Evolutionary conservation across 169 alveolate species (phyloP).

Genomic region (Babesia gibsoni): DNA sequence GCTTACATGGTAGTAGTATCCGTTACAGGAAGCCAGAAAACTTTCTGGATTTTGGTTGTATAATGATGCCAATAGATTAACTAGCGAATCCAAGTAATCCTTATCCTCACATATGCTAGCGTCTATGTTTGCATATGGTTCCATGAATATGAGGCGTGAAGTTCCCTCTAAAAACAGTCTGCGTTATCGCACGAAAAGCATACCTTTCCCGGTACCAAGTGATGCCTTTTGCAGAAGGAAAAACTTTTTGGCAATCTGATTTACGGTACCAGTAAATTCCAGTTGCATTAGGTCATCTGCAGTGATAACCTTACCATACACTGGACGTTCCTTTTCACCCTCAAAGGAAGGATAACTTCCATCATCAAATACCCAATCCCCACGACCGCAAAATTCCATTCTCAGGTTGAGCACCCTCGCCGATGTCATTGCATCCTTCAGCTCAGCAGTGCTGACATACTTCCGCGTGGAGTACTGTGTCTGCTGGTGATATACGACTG

Average conservation of each 20-base stretch:
- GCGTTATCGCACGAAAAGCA: not conserved
- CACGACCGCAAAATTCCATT: slow-evolving; percentile 24
- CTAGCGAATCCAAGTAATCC: slow-evolving; percentile 6
- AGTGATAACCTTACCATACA: slow-evolving; percentile 16
- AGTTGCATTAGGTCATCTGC: slow-evolving; percentile 36
- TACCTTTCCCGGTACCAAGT: slow-evolving; percentile 12
- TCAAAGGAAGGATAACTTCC: slow-evolving; percentile 2
- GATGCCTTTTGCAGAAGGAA: slow-evolving; percentile 22
- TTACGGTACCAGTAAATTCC: slow-evolving; percentile 11
- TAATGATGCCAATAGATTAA: not conserved
- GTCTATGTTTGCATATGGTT: slow-evolving; percentile 50
- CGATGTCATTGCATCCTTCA: slow-evolving; percentile 4
- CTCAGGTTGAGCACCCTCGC: slow-evolving; percentile 4
- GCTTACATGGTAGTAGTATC: slow-evolving; percentile 29
- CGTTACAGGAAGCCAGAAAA: slow-evolving; percentile 24
- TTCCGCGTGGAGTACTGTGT: slow-evolving; percentile 45
- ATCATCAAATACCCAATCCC: slow-evolving; percentile 32
- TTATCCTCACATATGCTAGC: slow-evolving; percentile 39
- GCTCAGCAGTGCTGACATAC: slow-evolving; percentile 19
- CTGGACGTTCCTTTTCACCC: slow-evolving; percentile 5
- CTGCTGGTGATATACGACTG: slow-evolving; percentile 39
- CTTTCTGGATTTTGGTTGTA: slow-evolving; percentile 6
- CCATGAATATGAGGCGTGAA: slow-evolving; percentile 25
- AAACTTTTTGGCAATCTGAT: slow-evolving; percentile 28
- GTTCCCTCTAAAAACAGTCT: not conserved